Evolutionary conservation across 495 filamentous ascomycete species (phyloP).

Genomic region (Rostrohypoxylon terebratum): DNA sequence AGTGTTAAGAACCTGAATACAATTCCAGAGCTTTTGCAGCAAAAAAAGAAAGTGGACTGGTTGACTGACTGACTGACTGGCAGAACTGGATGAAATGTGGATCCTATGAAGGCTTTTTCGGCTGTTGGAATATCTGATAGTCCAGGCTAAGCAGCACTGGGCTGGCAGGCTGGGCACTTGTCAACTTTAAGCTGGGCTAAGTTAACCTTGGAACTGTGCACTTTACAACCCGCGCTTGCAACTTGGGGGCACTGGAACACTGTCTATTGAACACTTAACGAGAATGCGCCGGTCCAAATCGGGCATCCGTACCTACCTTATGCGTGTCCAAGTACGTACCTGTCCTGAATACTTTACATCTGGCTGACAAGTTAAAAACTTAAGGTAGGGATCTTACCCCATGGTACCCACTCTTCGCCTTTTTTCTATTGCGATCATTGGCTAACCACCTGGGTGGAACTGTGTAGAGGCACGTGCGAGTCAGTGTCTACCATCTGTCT

Average conservation of each 20-base stretch:
- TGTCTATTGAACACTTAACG: neutral
- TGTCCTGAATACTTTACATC: conserved; percentile 18
- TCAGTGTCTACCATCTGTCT: conserved; percentile 33
- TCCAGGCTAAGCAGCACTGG: conserved; percentile 10
- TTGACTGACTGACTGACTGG: too few species aligned
- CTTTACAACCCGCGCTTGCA: too few species aligned
- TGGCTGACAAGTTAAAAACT: conserved; percentile 11
- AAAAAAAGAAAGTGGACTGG: conserved; percentile 42
- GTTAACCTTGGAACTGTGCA: too few species aligned
- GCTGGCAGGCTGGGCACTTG: neutral
- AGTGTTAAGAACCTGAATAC: conserved; percentile 29
- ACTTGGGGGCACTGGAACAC: too few species aligned
- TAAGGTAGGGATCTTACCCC: conserved; percentile 35
- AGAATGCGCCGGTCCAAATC: conserved; percentile 4
- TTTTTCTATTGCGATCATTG: conserved; percentile 9
- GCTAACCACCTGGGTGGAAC: conserved; percentile 26
- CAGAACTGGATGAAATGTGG: conserved; percentile 13
- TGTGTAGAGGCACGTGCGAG: conserved; percentile 37
- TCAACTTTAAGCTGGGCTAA: neutral
- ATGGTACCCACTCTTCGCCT: neutral
- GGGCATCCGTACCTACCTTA: conserved; percentile 1
- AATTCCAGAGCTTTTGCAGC: conserved; percentile 40
- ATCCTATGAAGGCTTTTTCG: conserved; percentile 42
- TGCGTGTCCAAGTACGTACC: conserved; percentile 6
- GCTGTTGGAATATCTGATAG: conserved; percentile 46